Evolutionary conservation across 192 early-diverging fungal genomes (phyloP).

Genomic region (Rhizoclosmatium globosum): DNA sequence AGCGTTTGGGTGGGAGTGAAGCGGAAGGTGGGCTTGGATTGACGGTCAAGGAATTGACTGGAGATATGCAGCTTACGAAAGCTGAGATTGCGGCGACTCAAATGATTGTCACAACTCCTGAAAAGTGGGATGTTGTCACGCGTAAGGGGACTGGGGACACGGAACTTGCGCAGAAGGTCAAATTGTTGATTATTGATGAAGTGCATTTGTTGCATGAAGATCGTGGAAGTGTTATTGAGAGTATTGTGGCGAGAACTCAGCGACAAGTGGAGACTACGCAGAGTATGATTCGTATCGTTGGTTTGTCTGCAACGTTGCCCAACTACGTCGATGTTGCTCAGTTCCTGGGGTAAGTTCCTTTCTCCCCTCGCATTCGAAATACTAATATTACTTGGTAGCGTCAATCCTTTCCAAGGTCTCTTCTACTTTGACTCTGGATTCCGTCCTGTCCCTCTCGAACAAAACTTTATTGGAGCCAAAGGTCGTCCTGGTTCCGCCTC

Average conservation of each 20-base stretch:
- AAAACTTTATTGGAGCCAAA: conserved; percentile 93
- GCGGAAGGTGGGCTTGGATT: conserved; percentile 79
- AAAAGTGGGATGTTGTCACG: conserved; percentile 99
- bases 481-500: conserved; percentile 79
- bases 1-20: conserved; percentile 65
- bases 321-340: conserved; percentile 96
- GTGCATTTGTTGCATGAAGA: conserved; percentile 97
- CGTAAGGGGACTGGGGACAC: conserved; percentile 95
- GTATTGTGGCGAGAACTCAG: conserved; percentile 92
- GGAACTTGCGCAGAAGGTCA: conserved; percentile 89
- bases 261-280: conserved; percentile 91
- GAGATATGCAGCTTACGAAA: conserved; percentile 98
- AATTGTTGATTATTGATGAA: conserved; percentile 95
- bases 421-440: conserved; percentile 97
- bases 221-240: conserved; percentile 96
- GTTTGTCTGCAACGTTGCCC: conserved; percentile 96
- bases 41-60: conserved; percentile 89
- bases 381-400: conserved; percentile 52
- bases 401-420: conserved; percentile 92
- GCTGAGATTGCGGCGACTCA: conserved; percentile 92
- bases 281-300: conserved; percentile 94
- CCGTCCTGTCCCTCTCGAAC: conserved; percentile 94
- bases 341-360: conserved; percentile 74
- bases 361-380: neutral
- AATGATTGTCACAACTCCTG: conserved; percentile 98